Percentiles rank a stretch among this genome's conserved stretches.
Conservation (phyloP, 164 flowering plant species). For the Saururus chinensis region DNA sequence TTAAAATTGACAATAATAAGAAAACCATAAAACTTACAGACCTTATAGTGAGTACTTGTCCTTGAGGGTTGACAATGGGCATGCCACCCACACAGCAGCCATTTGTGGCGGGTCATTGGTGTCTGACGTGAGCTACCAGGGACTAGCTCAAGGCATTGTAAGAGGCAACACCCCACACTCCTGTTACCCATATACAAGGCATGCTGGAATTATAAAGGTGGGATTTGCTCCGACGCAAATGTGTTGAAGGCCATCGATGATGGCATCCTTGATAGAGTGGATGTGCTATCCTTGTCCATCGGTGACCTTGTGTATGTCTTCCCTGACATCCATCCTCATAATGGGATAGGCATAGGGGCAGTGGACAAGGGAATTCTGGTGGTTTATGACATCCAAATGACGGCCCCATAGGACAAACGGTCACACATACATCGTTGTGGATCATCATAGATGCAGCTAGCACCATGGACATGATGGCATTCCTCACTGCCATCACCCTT, state of each 20-base stretch:
- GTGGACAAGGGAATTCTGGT: constrained; percentile 19
- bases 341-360: constrained; percentile 12
- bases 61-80: constrained; percentile 11
- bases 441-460: constrained; percentile 18
- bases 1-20: too few relatives aligned
- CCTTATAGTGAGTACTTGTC: constrained; percentile 11
- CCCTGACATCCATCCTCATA: constrained; percentile 5
- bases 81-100: constrained; percentile 18
- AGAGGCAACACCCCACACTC: constrained; percentile 17
- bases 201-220: constrained; percentile 5
- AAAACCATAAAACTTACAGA: too few relatives aligned
- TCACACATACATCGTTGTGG: constrained; percentile 19
- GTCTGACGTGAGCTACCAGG: constrained; percentile 8
- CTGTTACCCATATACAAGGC: constrained; percentile 18
- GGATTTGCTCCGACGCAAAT: constrained; percentile 7
- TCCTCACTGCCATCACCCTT: constrained; percentile 14
- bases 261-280: constrained; percentile 23
- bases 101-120: constrained; percentile 14
- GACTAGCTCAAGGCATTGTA: constrained; percentile 12
- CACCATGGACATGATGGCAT: constrained; percentile 19
- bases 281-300: constrained; percentile 14
- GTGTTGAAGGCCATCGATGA: constrained; percentile 17
- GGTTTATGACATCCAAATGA: constrained; percentile 14
- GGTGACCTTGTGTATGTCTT: constrained; percentile 5
- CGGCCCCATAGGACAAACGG: constrained; percentile 17